These are phyloP conservation scores for Rhodotorula sp. DNA, from an alignment of 1,284 basidiomycete genomes.

Conservation along the genomic window DNA sequence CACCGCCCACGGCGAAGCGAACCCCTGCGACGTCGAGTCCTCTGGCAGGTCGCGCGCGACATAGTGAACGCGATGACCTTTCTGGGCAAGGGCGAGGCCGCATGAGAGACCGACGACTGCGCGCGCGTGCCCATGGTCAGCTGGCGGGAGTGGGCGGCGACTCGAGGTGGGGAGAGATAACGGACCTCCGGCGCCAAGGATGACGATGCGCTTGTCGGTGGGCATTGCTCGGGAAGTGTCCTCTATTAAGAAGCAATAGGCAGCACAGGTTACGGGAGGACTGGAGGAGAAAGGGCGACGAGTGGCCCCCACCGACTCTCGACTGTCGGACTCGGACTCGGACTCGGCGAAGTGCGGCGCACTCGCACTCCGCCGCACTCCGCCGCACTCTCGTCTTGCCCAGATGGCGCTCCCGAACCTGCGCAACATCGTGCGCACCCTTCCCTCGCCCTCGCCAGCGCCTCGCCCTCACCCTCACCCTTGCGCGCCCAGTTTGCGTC, in stretches of 20 bases:
- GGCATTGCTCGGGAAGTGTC: neutral
- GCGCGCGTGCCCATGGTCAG: neutral
- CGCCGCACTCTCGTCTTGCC: too few species aligned
- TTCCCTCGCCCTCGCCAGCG: too few species aligned
- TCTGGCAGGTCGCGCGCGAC: conserved; percentile 68
- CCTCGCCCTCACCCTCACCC: neutral
- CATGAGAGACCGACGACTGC: conserved; percentile 56
- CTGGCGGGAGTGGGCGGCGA: neutral
- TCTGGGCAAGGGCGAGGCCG: conserved; percentile 52
- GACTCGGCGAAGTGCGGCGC: too few species aligned
- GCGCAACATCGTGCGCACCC: conserved; percentile 38
- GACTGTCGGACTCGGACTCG: too few species aligned
- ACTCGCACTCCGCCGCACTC: too few species aligned
- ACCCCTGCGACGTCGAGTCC: conserved; percentile 62
- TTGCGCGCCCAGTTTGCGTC: conserved; percentile 31
- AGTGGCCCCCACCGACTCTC: too few species aligned
- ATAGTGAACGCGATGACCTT: conserved; percentile 60
- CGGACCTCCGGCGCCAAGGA: conserved; percentile 29
- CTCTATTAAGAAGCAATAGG: too few species aligned
- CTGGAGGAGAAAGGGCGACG: too few species aligned
- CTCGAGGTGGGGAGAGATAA: neutral
- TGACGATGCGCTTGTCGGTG: conserved; percentile 10
- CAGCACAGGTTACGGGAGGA: too few species aligned
- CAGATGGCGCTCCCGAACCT: conserved; percentile 39
- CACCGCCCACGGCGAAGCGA: conserved; percentile 71